Conservation (phyloP, 208 protist genomes). For the Naegleria lovaniensis region DNA sequence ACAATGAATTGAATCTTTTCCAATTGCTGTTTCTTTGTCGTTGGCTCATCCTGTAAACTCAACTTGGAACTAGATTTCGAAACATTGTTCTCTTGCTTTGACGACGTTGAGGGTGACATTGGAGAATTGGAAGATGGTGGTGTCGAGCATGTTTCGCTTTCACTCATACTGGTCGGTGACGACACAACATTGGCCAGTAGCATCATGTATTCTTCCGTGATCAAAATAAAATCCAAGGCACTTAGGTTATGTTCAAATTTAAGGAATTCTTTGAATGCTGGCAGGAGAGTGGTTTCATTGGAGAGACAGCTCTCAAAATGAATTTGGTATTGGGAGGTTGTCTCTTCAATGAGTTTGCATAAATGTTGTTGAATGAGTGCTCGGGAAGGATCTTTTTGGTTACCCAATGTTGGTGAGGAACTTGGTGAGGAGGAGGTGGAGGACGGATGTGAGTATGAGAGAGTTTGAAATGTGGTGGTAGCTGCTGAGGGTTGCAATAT, state of each 20-base stretch:
- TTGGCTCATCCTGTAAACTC: no score
- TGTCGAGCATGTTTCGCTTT: no score
- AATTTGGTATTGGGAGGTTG: neutral
- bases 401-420: neutral
- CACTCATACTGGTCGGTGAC: no score
- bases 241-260: neutral
- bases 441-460: no score
- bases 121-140: no score
- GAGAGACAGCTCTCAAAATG: neutral
- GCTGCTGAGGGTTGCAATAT: no score
- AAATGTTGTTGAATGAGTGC: neutral
- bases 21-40: neutral
- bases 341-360: neutral
- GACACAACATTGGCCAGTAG: no score
- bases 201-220: neutral
- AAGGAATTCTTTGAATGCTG: neutral
- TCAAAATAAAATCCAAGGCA: neutral
- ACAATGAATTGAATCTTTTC: neutral
- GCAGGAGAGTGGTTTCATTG: neutral
- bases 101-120: no score
- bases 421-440: neutral
- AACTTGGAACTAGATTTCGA: no score
- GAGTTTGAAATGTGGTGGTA: neutral
- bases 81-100: no score
- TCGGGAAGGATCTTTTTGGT: neutral